Base-by-base conservation (phyloP, 331 rosid species). In the Cydonia oblonga region DNA sequence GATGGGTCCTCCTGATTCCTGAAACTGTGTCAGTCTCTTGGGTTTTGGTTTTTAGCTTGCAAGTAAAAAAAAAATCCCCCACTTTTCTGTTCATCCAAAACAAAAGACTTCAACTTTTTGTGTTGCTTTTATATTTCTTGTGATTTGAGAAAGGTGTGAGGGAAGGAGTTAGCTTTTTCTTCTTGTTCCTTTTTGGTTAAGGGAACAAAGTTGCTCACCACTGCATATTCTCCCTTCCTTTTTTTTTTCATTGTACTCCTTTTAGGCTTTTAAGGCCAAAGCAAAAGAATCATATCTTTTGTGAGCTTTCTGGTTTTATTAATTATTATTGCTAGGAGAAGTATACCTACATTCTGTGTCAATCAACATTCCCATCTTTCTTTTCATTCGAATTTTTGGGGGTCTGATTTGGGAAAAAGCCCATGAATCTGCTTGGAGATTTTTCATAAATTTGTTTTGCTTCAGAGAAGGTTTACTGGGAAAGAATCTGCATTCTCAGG, bases 61-160 rank as follows among this genome's bases (percentile, higher is more conserved):
- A 18, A 51, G 8, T 5, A 51, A 51, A 51, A 51, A 42, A 49
- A 16, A 68, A 62, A 61, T 64, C 42, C 13, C 38, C 78, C 49
- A 72, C 81, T 56, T 63, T 82, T 66, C 79, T 81, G 70, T 75
- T 84, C 88, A 80, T 87, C 83, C 86, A 82, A 38, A 81, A 69
- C 66, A 76, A 80, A 71, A 57, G 52, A 70, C 26, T 71, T n/a
- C 63, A 35, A 82, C 70, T 72, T 81, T 78, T 46, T 73, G 72
- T 68, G 30, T 61, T 81, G 76, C 69, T 64, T 83, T 80, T 77
- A 9, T 26, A 28, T 72, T 77, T 78, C 74, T 65, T 77, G 80
- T 61, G 71, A 70, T 67, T 77, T 76, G 78, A 81, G 85, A 75
- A 81, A 73, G 69, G 32, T 70, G 22, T 70, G 65, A 38, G 72